A percentile compares a stretch with the other conserved stretches of the same genome.
Evolutionary conservation across 108 stramenopile genomes (phyloP).

Genomic region (Epithemia pelagica): DNA sequence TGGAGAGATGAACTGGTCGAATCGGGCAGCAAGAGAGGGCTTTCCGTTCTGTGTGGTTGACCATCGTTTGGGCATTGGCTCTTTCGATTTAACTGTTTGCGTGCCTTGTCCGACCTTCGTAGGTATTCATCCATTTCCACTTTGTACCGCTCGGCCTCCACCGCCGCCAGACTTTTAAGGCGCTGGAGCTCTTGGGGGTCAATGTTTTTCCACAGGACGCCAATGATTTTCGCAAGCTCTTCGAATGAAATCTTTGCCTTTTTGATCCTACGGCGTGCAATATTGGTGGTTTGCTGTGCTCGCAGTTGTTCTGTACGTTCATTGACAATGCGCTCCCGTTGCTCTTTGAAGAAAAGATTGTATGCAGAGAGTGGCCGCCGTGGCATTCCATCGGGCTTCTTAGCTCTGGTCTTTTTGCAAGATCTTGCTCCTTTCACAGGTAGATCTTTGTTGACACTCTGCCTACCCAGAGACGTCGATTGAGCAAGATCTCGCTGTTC

Average conservation of each 20-base stretch:
- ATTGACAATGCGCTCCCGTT: conserved; percentile 1
- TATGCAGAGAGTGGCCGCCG: conserved; percentile 17
- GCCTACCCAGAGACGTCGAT: too few species aligned
- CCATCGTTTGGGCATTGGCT: too few species aligned
- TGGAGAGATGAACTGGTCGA: too few species aligned
- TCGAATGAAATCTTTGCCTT: conserved; percentile 43
- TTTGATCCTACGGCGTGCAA: neutral
- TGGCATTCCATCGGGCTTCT: conserved; percentile 17
- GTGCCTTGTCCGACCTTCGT: too few species aligned
- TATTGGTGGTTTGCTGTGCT: neutral
- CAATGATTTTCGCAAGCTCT: conserved; percentile 44
- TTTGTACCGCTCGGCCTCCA: conserved; percentile 37
- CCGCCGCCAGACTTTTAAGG: conserved; percentile 42
- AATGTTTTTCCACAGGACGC: conserved; percentile 44
- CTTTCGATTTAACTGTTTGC: too few species aligned
- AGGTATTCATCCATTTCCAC: conserved; percentile 43
- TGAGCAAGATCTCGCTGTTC: too few species aligned
- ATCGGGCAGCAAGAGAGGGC: too few species aligned
- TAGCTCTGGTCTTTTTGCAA: neutral
- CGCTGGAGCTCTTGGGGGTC: conserved; percentile 27
- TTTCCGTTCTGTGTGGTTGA: too few species aligned
- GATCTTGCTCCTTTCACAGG: neutral
- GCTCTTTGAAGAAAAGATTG: conserved; percentile 14
- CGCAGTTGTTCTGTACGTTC: neutral
- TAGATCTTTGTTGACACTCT: neutral